phyloP scores from a whole-genome alignment of 768 basidiomycete species.

The Kwoniella dendrophila region DNA sequence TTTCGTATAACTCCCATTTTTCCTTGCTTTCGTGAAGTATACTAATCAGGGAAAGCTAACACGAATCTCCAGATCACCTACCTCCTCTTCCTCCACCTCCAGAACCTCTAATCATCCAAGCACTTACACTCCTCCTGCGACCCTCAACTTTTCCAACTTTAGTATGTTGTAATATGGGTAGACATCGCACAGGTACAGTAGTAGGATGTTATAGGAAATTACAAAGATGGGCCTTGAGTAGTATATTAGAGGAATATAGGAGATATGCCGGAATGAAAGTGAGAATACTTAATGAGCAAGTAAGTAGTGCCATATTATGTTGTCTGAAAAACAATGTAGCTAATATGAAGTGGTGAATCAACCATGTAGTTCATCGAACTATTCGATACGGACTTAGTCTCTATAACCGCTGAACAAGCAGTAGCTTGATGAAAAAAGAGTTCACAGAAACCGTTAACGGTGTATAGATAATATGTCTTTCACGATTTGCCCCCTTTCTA shows the following conservation, averaged over 20 bases:
- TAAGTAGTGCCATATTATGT: conserved; percentile 21
- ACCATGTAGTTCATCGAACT: conserved; percentile 56
- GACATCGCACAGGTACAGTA: conserved; percentile 55
- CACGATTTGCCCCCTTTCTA: no score
- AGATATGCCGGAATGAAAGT: conserved; percentile 57
- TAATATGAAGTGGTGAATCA: background rate
- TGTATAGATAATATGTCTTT: no score
- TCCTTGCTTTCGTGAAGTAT: background rate
- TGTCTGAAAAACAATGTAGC: background rate
- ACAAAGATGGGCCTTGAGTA: conserved; percentile 55
- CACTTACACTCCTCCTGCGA: conserved; percentile 55
- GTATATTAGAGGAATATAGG: conserved; percentile 56
- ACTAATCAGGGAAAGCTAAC: conserved; percentile 7
- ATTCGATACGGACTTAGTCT: conserved; percentile 56
- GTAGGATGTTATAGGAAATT: conserved; percentile 55
- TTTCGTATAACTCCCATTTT: conserved; percentile 10
- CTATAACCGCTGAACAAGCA: conserved; percentile 42
- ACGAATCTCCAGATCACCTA: conserved; percentile 37
- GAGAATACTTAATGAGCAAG: conserved; percentile 56
- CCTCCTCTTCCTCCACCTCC: conserved; percentile 51
- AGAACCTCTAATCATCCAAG: conserved; percentile 56
- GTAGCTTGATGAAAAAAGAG: conserved; percentile 10
- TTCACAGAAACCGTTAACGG: no score
- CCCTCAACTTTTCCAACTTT: conserved; percentile 52
- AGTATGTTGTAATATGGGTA: conserved; percentile 56